Evolutionary conservation across 345 rosid species (phyloP), one percentile per base, ranked within the genome.

Genomic region (Luvunga scandens): DNA sequence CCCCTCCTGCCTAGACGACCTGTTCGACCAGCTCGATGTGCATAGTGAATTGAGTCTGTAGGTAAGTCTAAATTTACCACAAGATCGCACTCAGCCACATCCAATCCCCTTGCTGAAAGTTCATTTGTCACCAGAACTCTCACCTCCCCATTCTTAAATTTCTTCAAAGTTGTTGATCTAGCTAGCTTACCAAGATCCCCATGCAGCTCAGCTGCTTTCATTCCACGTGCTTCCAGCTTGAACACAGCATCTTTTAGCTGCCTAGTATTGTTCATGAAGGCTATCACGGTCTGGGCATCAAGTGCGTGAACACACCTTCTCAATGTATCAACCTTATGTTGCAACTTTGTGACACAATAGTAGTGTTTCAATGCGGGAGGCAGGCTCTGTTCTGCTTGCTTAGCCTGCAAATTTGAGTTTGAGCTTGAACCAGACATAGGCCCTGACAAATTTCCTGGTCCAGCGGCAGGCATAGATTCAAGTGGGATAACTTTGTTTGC

Each of bases 121-220:
- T 94, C 98, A 77, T 96, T 94, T 1, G 98, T 94, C 76, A 94
- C 91, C 0, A 96, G 88, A 34, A 94, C 90, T 79, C 95, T 87
- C 73, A 92, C 72, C 72, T 92, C 90, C n/a, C 98, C 98, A 76
- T 83, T 87, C 90, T 92, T 96, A 87, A 96, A 96, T 69, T 85
- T 92, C 86, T 92, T 94, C 60, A 92, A 78, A 73, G 91, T 86
- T 42, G 91, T 92, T 66, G 99, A 91, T 78, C 99, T 90, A 50
- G 81, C 95, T 75, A 96, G 97, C 89, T 96, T 96, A 72, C 93
- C 95, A n/a, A 96, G 97, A 83, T 90, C 91, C 72, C 99, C 98
- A 75, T 94, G 99, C 69, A 96, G 84, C 85, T 94, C 99, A 12
- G 92, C 89, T 22, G 92, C 92, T 57, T 73, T 87, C 80, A 96